phyloP scores from a whole-genome alignment of 305 asterid genomes.

The Fraxinus greggii region DNA sequence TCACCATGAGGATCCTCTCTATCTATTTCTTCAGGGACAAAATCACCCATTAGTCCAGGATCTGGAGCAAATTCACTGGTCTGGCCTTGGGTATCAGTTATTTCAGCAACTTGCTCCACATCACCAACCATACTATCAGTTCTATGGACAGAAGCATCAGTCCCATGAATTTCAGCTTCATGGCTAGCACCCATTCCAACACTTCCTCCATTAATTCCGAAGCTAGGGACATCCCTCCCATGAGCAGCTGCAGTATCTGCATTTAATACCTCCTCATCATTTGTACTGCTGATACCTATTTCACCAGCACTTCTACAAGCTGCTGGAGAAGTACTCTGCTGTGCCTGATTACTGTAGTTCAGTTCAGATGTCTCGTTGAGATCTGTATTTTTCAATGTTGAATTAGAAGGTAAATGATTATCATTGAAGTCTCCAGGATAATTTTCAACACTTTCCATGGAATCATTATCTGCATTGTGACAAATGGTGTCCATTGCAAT shows the following conservation, averaged over 20 bases:
- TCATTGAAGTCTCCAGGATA: slow-evolving; percentile 82
- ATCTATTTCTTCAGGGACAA: slow-evolving; percentile 92
- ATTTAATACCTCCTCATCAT: slow-evolving; percentile 94
- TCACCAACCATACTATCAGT: slow-evolving; percentile 82
- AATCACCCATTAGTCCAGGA: slow-evolving; percentile 98
- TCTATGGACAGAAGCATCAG: slow-evolving; percentile 71
- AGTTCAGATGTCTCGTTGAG: slow-evolving; percentile 77
- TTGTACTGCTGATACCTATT: slow-evolving; percentile 93
- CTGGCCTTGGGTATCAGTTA: slow-evolving; percentile 88
- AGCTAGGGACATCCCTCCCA: slow-evolving; percentile 80
- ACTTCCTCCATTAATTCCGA: slow-evolving; percentile 96
- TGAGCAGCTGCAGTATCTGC: slow-evolving; percentile 83
- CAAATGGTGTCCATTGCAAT: slow-evolving; percentile 91
- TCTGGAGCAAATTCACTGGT: slow-evolving; percentile 86
- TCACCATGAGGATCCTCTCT: slow-evolving; percentile 87
- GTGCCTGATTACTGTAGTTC: slow-evolving; percentile 93
- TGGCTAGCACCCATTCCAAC: slow-evolving; percentile 99
- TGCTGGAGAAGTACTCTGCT: slow-evolving; percentile 88
- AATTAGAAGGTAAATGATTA: slow-evolving; percentile 69
- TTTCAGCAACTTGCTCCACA: slow-evolving; percentile 83
- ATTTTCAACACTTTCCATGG: slow-evolving; percentile 98
- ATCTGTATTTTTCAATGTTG: slow-evolving; percentile 61
- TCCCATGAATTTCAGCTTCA: slow-evolving; percentile 99
- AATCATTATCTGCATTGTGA: slow-evolving; percentile 69
- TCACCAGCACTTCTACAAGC: slow-evolving; percentile 62